Evolutionary conservation across 331 rosid genomes (phyloP), one percentile per base, ranked within the genome.

Genomic region (Dryas integrifolia): DNA sequence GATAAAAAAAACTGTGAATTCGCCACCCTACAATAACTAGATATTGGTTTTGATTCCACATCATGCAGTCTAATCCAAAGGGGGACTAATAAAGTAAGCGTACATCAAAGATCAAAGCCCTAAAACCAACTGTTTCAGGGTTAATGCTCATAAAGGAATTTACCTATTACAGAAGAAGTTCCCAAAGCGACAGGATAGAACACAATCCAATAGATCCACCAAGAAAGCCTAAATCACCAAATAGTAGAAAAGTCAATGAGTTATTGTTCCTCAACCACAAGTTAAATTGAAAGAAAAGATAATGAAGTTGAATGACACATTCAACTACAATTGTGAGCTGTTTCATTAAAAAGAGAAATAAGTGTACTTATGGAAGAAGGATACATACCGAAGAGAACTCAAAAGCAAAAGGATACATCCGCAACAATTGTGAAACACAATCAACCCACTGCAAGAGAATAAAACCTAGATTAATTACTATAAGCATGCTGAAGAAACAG

Each of bases 91-190:
- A 58, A 76, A 41, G 64, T 67, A 73, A 80, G 58, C 62, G 77
- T 75, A 68, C 38, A 72, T 39, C 75, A 70, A 69, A 68, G 30
- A 76, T 65, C 73, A 76, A 53, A 53, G 26, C 59, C 30, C 59
- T 10, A 7, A 6, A 53, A 49, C 60, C 7, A 18, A 21, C 26
- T 39, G 39, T 49, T 39, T 58, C n/a, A 69, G 53, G 41, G 63
- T 16, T 59, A 45, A 16, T 16, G 16, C 47, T 70, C 24, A 76
- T 15, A 50, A 74, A 69, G 67, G 67, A 47, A 79, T 41, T 30
- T 86, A 94, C 98, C 98, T 89, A 74, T 94, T 91, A 79, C 90
- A 89, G 69, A 94, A 87, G 92, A 94, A 94, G 77, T 91, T 89
- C 65, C 97, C 98, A 83, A 94, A 94, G 70, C 96, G 97, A 73